Base-by-base conservation (phyloP, 306 rosid species). In the Malus orientalis region DNA sequence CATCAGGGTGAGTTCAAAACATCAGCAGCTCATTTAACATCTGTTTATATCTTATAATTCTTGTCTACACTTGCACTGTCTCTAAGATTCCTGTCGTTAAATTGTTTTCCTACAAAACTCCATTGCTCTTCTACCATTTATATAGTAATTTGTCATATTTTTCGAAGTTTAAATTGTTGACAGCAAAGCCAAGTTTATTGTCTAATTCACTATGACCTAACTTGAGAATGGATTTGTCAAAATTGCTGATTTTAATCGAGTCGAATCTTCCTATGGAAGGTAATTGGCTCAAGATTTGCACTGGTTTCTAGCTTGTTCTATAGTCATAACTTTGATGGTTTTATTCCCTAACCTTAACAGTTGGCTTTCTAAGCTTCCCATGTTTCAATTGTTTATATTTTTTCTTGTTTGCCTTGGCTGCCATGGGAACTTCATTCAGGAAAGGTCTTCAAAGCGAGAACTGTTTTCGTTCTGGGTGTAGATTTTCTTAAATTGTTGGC, bases 1-100 rank as follows among this genome's bases (percentile, higher is more conserved):
- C 95, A 40, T 87, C 97, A 29, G 85, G 80, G 99, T 95, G 86
- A 81, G 97, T 90, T 58, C 74, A 29, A 80, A 79, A 79, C 75
- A 74, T 71, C 71, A 53, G 54, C 58, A 32, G 33, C 49, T 55
- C 66, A n/a, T 58, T 69, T 68, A 45, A 13, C 25, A 66, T 74
- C 25, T 25, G 63, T 4, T 76, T 53, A 16, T 14, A n/a, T 79
- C 57, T 55, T 45, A 32, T 67, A 9, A 70, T 42, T 33, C 30
- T 36, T 7, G 47, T 76, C 15, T 67, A 66, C 30, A 40, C 53
- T 23, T 49, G 25, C 38, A 36, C 57, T 67, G 27, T 61, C 25
- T 60, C 33, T 33, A 44, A 20, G 30, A 71, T n/a, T 49, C 23
- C 14, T 33, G 19, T 61, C 5, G 13, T 73, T 25, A 30, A 20